Base-by-base conservation (phyloP, 352 stramenopile genomes). In the Saprolegnia diclina region DNA sequence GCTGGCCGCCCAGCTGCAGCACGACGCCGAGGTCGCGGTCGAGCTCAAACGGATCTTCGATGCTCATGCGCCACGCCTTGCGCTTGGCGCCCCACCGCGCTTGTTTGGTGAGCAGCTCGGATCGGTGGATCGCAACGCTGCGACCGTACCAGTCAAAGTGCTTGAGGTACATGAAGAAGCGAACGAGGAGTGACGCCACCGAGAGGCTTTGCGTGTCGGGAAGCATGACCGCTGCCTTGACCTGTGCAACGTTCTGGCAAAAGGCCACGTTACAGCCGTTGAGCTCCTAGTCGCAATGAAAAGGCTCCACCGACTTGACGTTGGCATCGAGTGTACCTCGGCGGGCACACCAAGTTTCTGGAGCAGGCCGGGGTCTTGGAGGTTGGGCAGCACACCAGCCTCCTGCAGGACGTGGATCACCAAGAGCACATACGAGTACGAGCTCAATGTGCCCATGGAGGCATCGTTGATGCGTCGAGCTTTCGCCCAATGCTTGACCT, bases 401-500 rank as follows among this genome's bases (percentile, higher is more conserved):
- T 56, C 44, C 69, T 98, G 95, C 26, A 99, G 79, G 77, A 98
- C 99, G 78, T 98, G 97, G 37, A 99, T 87, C 14, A 98, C 82
- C 71, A 99, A 87, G 29, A 99, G 71, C 64, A 99, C 92, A 80
- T 98, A 99, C 5, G 95, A 97, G 78, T 99, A 99, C 24, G 91
- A 98, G 73, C 88, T 98, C 46, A 99, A 79, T 24, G 93, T 99
- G 26, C 97, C 96, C 52, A 89, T 78, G 4, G 90, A 92, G 29
- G 97, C 96, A 71, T 98, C 96, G 79, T 98, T 99, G 56, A 99
- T 94, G 37, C 87, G 79, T 19, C 97, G 83, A n/a, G 78, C 79
- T 79, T 99, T 99, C 10, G 97, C 97, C 97, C 97, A 99, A 46
- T 96, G 82, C 79, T 99, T 99, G 57, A 99, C 84, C 65, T 68